These are phyloP conservation scores for Marasmius fiardii DNA, from an alignment of 1,284 basidiomycete species.

Conservation along the genomic window DNA sequence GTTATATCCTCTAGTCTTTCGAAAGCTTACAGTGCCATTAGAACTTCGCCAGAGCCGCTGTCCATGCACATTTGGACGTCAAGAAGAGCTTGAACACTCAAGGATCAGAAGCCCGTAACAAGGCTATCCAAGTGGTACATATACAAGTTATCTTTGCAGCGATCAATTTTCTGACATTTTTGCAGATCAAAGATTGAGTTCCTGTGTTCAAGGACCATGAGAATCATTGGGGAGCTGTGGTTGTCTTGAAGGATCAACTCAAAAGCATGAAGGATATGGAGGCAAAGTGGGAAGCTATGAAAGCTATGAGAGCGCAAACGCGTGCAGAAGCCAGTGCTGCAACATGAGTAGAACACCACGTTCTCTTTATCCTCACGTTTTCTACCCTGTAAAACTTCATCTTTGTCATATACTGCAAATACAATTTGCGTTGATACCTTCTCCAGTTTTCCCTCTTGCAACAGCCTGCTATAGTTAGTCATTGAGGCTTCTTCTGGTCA, in stretches of 20 bases:
- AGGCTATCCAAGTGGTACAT: background rate
- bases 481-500: too few relatives aligned
- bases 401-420: too few relatives aligned
- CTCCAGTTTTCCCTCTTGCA: too few relatives aligned
- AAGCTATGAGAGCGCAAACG: background rate
- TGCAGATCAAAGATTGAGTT: slow-evolving; percentile 1
- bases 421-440: too few relatives aligned
- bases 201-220: slow-evolving; percentile 3
- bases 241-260: slow-evolving; percentile 6
- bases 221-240: slow-evolving; percentile 6
- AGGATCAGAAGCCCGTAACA: background rate
- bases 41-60: background rate
- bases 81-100: background rate
- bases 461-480: too few relatives aligned
- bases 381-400: too few relatives aligned
- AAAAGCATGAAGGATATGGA: slow-evolving; percentile 4
- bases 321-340: background rate
- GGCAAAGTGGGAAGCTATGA: background rate
- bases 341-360: background rate
- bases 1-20: too few relatives aligned
- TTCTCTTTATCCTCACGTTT: too few relatives aligned
- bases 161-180: background rate
- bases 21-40: background rate
- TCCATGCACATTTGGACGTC: background rate
- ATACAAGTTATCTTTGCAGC: background rate